A percentile compares a stretch with the other conserved stretches of the same genome.
Conservation (phyloP, 345 rosid species). For the Lagerstroemia speciosa region DNA sequence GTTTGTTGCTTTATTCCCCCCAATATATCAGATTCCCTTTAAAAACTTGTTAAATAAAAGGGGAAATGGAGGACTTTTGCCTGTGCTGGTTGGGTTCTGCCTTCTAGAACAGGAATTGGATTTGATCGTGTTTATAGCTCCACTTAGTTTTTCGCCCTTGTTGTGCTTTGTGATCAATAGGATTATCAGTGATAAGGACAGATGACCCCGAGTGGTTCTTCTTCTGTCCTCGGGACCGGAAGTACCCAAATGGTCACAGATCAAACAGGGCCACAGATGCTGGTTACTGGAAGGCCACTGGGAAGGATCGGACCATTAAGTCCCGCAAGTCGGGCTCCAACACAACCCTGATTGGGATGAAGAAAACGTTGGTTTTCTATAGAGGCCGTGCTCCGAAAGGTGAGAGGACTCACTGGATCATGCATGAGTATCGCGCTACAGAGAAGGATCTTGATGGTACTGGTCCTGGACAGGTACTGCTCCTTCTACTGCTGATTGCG, state of each 20-base stretch:
- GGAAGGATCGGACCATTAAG: slow-evolving; percentile 79
- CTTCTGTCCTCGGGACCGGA: slow-evolving; percentile 83
- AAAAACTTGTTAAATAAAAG: neutral
- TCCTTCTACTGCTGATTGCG: neutral
- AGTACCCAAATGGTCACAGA: slow-evolving; percentile 90
- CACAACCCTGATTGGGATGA: slow-evolving; percentile 58
- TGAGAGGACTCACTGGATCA: slow-evolving; percentile 76
- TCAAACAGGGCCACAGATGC: slow-evolving; percentile 93
- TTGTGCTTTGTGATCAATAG: slow-evolving; percentile 20
- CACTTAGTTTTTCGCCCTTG: neutral
- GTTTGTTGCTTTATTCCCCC: slow-evolving; percentile 17
- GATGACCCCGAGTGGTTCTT: slow-evolving; percentile 97
- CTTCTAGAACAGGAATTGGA: neutral
- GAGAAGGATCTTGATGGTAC: slow-evolving; percentile 66
- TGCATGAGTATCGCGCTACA: slow-evolving; percentile 91
- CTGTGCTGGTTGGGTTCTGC: neutral
- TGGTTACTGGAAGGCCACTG: slow-evolving; percentile 95
- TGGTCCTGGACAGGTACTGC: slow-evolving; percentile 65
- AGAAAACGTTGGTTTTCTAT: slow-evolving; percentile 85
- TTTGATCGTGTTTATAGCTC: neutral
- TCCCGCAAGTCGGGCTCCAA: slow-evolving; percentile 35
- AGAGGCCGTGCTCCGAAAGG: slow-evolving; percentile 92
- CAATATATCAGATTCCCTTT: slow-evolving; percentile 13
- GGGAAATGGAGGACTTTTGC: neutral
- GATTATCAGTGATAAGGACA: slow-evolving; percentile 66